phyloP scores from a whole-genome alignment of 306 rosid species.

The Trichosanthes truncata region DNA sequence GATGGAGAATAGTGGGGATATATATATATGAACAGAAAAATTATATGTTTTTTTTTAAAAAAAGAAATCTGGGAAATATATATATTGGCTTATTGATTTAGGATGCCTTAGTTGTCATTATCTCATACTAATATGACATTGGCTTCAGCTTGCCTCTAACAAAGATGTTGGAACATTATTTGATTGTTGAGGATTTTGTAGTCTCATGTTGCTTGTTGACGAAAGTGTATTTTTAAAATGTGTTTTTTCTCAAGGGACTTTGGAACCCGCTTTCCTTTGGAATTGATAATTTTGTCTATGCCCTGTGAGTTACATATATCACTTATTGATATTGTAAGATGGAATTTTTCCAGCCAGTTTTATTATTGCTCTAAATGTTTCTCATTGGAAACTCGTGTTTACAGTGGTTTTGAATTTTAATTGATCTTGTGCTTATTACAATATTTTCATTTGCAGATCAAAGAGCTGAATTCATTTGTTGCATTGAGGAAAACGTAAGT shows the following conservation, averaged over 20 bases:
- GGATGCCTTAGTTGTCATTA: not conserved
- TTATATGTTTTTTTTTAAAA: too few species aligned
- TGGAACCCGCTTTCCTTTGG: not conserved
- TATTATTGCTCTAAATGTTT: not conserved
- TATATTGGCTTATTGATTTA: not conserved
- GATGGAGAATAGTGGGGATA: not conserved
- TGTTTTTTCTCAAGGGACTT: not conserved
- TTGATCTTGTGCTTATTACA: not conserved
- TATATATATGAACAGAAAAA: not conserved
- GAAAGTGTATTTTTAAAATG: not conserved
- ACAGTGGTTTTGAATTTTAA: not conserved
- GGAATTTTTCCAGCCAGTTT: not conserved
- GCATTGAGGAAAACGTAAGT: constrained; percentile 96
- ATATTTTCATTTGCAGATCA: constrained; percentile 63
- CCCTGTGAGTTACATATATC: not conserved
- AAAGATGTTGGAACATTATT: not conserved
- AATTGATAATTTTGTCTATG: not conserved
- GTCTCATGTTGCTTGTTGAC: not conserved
- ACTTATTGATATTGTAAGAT: not conserved
- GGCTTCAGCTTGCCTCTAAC: not conserved
- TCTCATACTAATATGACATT: not conserved
- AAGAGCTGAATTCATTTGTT: constrained; percentile 91
- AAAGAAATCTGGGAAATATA: not conserved
- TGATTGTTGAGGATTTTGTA: not conserved
- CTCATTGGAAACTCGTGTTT: not conserved